Evolutionary conservation across 1,284 basidiomycete species (phyloP).

Genomic region (Sporisorium exsertum): DNA sequence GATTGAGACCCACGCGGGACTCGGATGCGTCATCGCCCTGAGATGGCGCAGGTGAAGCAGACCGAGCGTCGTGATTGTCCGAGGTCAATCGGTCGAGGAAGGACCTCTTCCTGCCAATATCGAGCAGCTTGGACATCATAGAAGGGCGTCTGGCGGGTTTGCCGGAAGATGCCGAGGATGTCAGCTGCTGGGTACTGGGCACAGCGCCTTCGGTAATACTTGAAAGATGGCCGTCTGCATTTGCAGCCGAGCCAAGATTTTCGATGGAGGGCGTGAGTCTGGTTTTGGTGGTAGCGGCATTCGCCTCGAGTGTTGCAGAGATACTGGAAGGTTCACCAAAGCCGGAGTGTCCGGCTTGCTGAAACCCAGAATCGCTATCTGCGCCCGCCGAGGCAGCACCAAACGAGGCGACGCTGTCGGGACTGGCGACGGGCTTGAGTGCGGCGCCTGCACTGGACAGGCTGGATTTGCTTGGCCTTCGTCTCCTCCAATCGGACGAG

Average conservation of each 20-base stretch:
- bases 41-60: conserved; percentile 15
- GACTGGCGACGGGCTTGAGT: conserved; percentile 22
- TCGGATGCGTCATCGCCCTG: conserved; percentile 14
- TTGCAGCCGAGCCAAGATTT: conserved; percentile 7
- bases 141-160: conserved; percentile 38
- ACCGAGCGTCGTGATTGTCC: conserved; percentile 16
- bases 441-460: conserved; percentile 24
- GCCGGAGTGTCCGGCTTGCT: conserved; percentile 12
- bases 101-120: conserved; percentile 44
- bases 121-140: conserved; percentile 49
- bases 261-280: conserved; percentile 11
- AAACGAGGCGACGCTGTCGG: conserved; percentile 31
- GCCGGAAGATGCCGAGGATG: conserved; percentile 7
- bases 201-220: conserved; percentile 40
- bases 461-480: conserved; percentile 29
- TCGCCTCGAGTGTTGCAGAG: conserved; percentile 2
- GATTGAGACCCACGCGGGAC: conserved; percentile 1
- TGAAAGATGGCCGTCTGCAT: conserved; percentile 17
- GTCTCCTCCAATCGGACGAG: conserved; percentile 32
- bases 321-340: conserved; percentile 12
- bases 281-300: neutral
- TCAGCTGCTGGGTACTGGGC: conserved; percentile 16
- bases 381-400: conserved; percentile 18
- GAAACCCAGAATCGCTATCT: conserved; percentile 20
- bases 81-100: conserved; percentile 29